Evolutionary conservation across 1,139 yeast species (phyloP), one percentile per base, ranked within the genome.

Genomic region (Geotrichum siamense): DNA sequence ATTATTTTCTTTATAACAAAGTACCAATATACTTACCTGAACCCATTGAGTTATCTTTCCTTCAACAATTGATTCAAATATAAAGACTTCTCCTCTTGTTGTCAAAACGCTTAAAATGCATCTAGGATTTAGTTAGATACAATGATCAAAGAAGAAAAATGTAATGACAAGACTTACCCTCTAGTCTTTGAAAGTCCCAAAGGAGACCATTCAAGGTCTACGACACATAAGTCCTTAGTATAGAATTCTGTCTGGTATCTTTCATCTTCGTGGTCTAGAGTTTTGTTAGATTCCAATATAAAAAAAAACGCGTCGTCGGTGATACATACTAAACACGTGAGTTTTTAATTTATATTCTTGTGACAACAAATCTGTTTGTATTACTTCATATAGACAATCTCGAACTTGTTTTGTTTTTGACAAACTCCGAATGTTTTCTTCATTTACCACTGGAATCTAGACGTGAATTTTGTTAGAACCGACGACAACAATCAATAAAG

Each of bases 101-200:
- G 48, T 44, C 17, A 44, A 32, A 25, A 44, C 48, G 9, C 44
- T 29, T 25, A 44, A 16, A 5, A 44, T 35, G 22, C 48, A 44
- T 3, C 48, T 44, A 21, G 5, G 1, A n/a, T n/a, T n/a, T n/a
- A n/a, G n/a, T n/a, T n/a, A n/a, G n/a, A n/a, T n/a, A n/a, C 8
- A 21, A 5, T 13, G 28, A 29, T 15, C 10, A 34, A 13, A 15
- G 21, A 15, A 10, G 29, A 21, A n/a, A n/a, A n/a, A n/a, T n/a
- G n/a, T n/a, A n/a, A n/a, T n/a, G 16, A 9, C 13, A 5, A 38
- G 16, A 21, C 47, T 16, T 38, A 44, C 48, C 48, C 48, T 27
- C 39, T 28, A 26, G 33, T 41, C 6, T 31, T 27, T 5, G 45
- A 38, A 25, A 38, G 38, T 1, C 48, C 48, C 26, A 45, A 31